These are phyloP conservation scores for Posidonia oceanica DNA, from an alignment of 116 monocot species.

Conservation along the genomic window DNA sequence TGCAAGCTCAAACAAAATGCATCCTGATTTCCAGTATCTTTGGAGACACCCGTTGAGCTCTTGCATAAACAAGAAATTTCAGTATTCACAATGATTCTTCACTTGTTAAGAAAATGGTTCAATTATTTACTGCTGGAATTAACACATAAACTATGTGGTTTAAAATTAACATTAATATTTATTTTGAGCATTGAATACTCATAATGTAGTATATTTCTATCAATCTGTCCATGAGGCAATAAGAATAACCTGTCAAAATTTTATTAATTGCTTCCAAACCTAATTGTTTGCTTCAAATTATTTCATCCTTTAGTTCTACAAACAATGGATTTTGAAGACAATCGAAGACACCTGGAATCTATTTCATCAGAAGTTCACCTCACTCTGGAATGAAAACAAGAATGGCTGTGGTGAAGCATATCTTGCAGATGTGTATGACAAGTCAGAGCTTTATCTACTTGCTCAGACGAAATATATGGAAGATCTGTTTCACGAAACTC, in stretches of 20 bases:
- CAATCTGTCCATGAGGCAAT: not conserved
- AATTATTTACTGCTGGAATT: too few species aligned
- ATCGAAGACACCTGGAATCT: slow-evolving; percentile 77
- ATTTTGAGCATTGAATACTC: too few species aligned
- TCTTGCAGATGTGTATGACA: slow-evolving; percentile 48
- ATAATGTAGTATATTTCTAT: too few species aligned
- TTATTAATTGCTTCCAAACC: not conserved
- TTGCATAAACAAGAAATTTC: too few species aligned
- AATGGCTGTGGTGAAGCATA: slow-evolving; percentile 79
- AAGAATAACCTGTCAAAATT: not conserved
- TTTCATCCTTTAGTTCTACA: slow-evolving; percentile 41
- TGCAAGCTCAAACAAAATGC: too few species aligned
- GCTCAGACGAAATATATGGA: slow-evolving; percentile 67
- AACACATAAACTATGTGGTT: too few species aligned
- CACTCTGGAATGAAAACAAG: slow-evolving; percentile 72
- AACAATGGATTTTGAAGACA: slow-evolving; percentile 77
- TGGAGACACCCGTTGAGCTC: too few species aligned
- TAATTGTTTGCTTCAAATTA: not conserved
- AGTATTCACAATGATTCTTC: too few species aligned
- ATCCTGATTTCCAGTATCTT: too few species aligned
- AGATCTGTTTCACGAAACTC: slow-evolving; percentile 74
- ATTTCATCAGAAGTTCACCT: slow-evolving; percentile 57
- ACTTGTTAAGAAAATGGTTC: too few species aligned
- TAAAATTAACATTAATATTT: too few species aligned
- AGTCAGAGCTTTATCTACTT: slow-evolving; percentile 27